These are phyloP conservation scores for Cornus suecica DNA, from an alignment of 148 eudicot species.

Conservation along the genomic window DNA sequence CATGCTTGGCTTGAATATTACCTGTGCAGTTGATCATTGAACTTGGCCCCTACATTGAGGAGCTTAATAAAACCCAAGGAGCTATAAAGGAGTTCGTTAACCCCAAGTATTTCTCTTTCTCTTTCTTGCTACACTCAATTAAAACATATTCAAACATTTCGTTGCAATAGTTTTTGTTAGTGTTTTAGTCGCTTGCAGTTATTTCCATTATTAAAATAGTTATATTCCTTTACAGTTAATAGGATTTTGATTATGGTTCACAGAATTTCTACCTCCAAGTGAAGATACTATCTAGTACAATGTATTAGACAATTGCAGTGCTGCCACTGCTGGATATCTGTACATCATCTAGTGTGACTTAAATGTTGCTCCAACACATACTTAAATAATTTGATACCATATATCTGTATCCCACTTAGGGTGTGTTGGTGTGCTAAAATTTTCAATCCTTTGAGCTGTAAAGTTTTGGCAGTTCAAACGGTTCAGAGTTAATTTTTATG, in stretches of 20 bases:
- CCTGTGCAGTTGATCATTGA: constrained; percentile 79
- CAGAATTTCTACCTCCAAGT: neutral
- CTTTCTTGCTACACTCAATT: neutral
- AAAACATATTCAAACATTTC: neutral
- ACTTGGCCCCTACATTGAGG: constrained; percentile 81
- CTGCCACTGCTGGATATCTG: neutral
- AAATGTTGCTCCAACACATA: too few species aligned
- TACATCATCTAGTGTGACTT: too few species aligned
- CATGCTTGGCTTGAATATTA: constrained; percentile 10
- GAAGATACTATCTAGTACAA: neutral
- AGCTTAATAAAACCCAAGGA: constrained; percentile 86
- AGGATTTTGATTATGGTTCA: neutral
- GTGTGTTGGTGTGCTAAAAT: too few species aligned
- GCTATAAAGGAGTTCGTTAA: constrained; percentile 95
- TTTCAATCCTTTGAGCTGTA: too few species aligned
- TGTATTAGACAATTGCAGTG: neutral
- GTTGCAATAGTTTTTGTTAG: neutral
- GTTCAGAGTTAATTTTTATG: too few species aligned
- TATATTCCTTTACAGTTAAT: neutral
- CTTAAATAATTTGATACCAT: too few species aligned
- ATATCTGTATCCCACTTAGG: too few species aligned
- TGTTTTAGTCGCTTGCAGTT: too few species aligned
- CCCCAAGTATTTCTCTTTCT: constrained; percentile 62
- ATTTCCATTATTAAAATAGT: too few species aligned
- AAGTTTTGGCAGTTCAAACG: too few species aligned